phyloP scores from a whole-genome alignment of 768 basidiomycete species.

The Sarcomyxa edulis region DNA sequence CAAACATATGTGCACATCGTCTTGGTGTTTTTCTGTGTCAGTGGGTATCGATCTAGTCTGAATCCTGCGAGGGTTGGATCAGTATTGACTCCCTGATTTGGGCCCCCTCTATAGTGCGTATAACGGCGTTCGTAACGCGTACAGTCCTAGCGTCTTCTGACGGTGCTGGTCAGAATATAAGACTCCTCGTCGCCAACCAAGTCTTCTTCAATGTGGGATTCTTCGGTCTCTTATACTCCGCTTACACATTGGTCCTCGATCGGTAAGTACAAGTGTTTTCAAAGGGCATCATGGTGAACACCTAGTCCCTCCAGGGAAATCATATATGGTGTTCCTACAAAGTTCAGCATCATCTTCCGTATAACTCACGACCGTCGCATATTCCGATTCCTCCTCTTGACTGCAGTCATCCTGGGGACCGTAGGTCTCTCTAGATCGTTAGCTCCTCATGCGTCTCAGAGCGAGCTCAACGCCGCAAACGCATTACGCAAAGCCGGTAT shows the following conservation, averaged over 20 bases:
- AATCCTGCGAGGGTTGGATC: not conserved
- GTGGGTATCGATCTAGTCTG: conserved; percentile 19
- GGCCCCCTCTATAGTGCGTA: conserved; percentile 26
- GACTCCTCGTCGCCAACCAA: conserved; percentile 30
- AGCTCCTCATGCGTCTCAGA: conserved; percentile 10
- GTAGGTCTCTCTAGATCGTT: conserved; percentile 17
- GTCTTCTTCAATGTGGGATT: conserved; percentile 37
- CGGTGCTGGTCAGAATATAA: conserved; percentile 23
- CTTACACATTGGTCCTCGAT: conserved; percentile 36
- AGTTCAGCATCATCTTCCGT: conserved; percentile 16
- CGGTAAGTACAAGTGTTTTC: conserved; percentile 28
- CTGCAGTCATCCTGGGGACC: conserved; percentile 29
- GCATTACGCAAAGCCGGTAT: conserved; percentile 26
- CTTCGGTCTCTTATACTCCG: conserved; percentile 35
- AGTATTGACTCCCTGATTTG: too few relatives aligned
- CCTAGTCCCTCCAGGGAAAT: too few relatives aligned
- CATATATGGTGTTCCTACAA: not conserved
- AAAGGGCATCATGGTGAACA: too few relatives aligned
- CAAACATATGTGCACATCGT: conserved; percentile 28
- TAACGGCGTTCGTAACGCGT: conserved; percentile 34
- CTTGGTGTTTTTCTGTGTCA: conserved; percentile 30
- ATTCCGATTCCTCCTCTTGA: conserved; percentile 23
- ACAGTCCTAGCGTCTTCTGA: conserved; percentile 27
- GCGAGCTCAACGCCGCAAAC: conserved; percentile 12
- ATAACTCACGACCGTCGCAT: conserved; percentile 23